Percentiles rank a stretch among this genome's conserved stretches.
These are phyloP conservation scores for Yamadazyma atlantica DNA, from an alignment of 1,139 yeast genomes.

Conservation along the genomic window DNA sequence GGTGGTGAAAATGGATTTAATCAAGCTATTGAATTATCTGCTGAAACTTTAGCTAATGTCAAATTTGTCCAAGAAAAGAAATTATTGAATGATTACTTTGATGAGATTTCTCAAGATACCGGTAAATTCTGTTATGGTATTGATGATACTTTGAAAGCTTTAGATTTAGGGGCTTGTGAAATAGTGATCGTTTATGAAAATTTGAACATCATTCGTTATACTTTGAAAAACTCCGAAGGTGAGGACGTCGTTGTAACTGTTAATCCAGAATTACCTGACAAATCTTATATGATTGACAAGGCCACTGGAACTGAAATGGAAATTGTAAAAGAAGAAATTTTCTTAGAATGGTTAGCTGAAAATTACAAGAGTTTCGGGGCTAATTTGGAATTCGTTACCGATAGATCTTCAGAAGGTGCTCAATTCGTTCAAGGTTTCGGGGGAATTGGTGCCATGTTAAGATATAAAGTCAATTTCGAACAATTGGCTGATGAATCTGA, in stretches of 20 bases:
- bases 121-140: conserved; percentile 98
- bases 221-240: conserved; percentile 82
- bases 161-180: conserved; percentile 95
- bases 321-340: conserved; percentile 72
- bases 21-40: conserved; percentile 96
- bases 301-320: conserved; percentile 90
- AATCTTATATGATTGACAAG: conserved; percentile 76
- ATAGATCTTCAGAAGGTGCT: conserved; percentile 96
- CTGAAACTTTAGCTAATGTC: conserved; percentile 94
- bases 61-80: conserved; percentile 98
- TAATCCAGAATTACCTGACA: conserved; percentile 69
- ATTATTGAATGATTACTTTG: conserved; percentile 85
- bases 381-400: conserved; percentile 91
- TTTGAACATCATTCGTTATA: conserved; percentile 79
- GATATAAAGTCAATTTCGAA: conserved; percentile 96
- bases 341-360: conserved; percentile 97
- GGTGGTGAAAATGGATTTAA: conserved; percentile 99
- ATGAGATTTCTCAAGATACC: conserved; percentile 94
- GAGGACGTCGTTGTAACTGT: conserved; percentile 73
- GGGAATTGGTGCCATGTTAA: conserved; percentile 95
- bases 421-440: conserved; percentile 98
- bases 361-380: conserved; percentile 94
- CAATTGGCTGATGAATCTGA: conserved; percentile 88
- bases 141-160: conserved; percentile 92
- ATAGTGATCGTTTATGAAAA: conserved; percentile 89